Percentiles rank a stretch among this genome's conserved stretches.
These are phyloP conservation scores for Anisodus acutangulus DNA, from an alignment of 257 asterid genomes.

Conservation along the genomic window DNA sequence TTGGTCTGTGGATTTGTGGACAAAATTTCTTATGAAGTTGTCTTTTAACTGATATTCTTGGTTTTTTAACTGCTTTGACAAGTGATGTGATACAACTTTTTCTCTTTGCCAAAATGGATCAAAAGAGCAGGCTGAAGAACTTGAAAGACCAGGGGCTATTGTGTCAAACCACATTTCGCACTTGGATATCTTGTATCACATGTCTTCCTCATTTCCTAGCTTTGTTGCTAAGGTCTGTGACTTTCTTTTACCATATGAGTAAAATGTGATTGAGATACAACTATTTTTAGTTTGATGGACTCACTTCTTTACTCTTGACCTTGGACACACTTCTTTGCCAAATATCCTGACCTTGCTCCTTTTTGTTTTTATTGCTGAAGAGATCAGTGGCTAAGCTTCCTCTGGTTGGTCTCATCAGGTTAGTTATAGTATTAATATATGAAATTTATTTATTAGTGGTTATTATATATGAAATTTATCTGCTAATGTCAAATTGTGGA, in stretches of 20 bases:
- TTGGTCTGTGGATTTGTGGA: neutral
- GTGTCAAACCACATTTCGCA: slow-evolving; percentile 88
- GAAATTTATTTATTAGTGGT: neutral
- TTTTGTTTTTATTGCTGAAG: slow-evolving; percentile 58
- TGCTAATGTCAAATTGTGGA: neutral
- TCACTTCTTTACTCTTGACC: slow-evolving; percentile 15
- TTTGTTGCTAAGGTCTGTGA: slow-evolving; percentile 93
- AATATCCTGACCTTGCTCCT: slow-evolving; percentile 37
- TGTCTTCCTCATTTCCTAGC: slow-evolving; percentile 88
- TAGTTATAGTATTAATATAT: slow-evolving; percentile 37
- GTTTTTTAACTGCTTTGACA: slow-evolving; percentile 20
- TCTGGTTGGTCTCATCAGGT: slow-evolving; percentile 95
- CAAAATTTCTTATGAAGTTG: neutral
- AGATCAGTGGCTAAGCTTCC: slow-evolving; percentile 99
- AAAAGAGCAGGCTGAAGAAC: slow-evolving; percentile 48
- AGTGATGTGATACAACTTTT: slow-evolving; percentile 30
- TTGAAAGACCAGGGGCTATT: slow-evolving; percentile 79
- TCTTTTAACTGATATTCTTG: slow-evolving; percentile 19
- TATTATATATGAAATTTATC: neutral
- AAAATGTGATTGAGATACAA: slow-evolving; percentile 17
- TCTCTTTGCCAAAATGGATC: slow-evolving; percentile 52
- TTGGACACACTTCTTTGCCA: slow-evolving; percentile 28
- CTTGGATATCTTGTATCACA: slow-evolving; percentile 89
- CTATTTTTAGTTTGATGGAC: slow-evolving; percentile 38
- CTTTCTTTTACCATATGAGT: slow-evolving; percentile 26